phyloP scores from a whole-genome alignment of 352 stramenopile genomes.

The Phytophthora rubi region DNA sequence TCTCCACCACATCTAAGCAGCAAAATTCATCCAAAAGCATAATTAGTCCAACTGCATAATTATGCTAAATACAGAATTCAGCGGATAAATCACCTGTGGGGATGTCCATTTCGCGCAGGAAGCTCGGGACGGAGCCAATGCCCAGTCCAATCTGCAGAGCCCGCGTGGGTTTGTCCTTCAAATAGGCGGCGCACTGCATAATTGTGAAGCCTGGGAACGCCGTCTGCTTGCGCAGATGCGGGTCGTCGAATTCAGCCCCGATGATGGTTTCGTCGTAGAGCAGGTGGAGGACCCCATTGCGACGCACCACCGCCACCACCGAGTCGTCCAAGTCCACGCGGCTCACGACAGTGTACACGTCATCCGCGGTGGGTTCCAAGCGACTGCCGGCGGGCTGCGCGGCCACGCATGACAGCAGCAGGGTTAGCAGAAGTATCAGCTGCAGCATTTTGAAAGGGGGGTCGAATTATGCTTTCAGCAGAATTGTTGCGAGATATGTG shows the following conservation, averaged over 20 bases:
- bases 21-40: background rate
- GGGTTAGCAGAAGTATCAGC: slow-evolving; percentile 6
- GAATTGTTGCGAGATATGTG: background rate
- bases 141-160: slow-evolving; percentile 75
- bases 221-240: slow-evolving; percentile 60
- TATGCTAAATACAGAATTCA: background rate
- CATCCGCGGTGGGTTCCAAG: slow-evolving; percentile 17
- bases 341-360: slow-evolving; percentile 32
- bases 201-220: slow-evolving; percentile 83
- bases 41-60: background rate
- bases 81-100: slow-evolving; percentile 43
- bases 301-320: slow-evolving; percentile 64
- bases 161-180: slow-evolving; percentile 45
- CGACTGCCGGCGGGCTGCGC: slow-evolving; percentile 7
- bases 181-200: slow-evolving; percentile 76
- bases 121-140: slow-evolving; percentile 74
- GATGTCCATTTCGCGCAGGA: slow-evolving; percentile 64
- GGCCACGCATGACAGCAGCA: slow-evolving; percentile 20
- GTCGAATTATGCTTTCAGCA: background rate
- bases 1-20: slow-evolving; percentile 73
- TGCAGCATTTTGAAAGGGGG: background rate
- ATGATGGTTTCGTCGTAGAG: slow-evolving; percentile 85
- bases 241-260: slow-evolving; percentile 77
- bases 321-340: slow-evolving; percentile 55
- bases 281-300: slow-evolving; percentile 58